A percentile compares a stretch with the other conserved stretches of the same genome.
Conservation (phyloP, 768 basidiomycete species). For the Agaricus sinodeliciosus region DNA sequence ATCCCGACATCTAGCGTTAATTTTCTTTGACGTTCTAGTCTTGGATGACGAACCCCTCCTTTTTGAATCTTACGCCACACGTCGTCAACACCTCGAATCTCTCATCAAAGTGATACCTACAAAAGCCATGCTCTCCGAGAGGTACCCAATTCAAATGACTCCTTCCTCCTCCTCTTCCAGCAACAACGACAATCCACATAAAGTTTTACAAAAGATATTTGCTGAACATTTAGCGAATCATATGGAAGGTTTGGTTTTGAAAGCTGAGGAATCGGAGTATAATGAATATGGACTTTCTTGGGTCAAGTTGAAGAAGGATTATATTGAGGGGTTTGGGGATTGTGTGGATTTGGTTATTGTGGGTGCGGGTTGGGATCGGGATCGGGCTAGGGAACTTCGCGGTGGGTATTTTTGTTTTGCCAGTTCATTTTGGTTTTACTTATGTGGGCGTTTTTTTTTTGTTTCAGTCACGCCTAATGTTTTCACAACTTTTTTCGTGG, state of each 20-base stretch:
- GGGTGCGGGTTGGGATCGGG: conserved; percentile 75
- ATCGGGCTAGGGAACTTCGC: conserved; percentile 67
- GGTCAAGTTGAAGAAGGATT: conserved; percentile 89
- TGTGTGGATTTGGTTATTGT: conserved; percentile 72
- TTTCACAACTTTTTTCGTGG: conserved; percentile 79
- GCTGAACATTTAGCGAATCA: conserved; percentile 41
- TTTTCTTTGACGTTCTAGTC: conserved; percentile 84
- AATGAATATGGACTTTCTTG: conserved; percentile 61
- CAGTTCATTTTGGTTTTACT: background rate
- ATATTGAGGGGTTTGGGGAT: conserved; percentile 82
- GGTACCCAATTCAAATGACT: conserved; percentile 38
- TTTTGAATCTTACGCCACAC: conserved; percentile 44
- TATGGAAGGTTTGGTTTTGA: conserved; percentile 74
- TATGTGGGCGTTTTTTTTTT: too few relatives aligned
- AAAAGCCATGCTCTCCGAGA: conserved; percentile 56
- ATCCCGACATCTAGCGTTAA: conserved; percentile 61
- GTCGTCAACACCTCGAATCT: conserved; percentile 57
- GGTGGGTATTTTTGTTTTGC: conserved; percentile 34
- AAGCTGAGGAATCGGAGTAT: conserved; percentile 64
- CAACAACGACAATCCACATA: background rate
- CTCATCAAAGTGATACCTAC: conserved; percentile 49
- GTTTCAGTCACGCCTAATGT: conserved; percentile 58
- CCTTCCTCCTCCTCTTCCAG: too few relatives aligned
- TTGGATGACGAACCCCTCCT: conserved; percentile 58
- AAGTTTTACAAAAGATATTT: conserved; percentile 37